Base-by-base conservation (phyloP, 78 protist species). In the Dictyostelium discoideum region DNA sequence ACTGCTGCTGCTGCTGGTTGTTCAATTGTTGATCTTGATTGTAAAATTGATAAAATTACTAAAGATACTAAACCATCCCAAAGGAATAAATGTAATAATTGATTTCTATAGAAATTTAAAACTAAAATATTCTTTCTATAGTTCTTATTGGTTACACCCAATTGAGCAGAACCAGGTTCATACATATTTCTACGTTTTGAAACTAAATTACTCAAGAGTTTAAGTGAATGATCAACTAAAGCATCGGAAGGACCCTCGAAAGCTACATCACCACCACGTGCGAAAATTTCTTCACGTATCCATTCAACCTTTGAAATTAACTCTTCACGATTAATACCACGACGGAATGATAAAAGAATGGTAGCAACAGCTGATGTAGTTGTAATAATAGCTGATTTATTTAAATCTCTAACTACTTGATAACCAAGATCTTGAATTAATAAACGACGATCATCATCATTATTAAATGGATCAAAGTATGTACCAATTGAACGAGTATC, bases 171-270 rank as follows among this genome's bases (percentile, higher is more conserved):
- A 57, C 93, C 86, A 72, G 96, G 96, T 42, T 87, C 93, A 78
- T 93, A 84, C 92, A 95, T 87, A 63, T 95, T 89, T 78, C 92
- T 87, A 26, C 92, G 40, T 82, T 85, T 84, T 26, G 86, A 7
- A 72, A 95, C 85, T 16, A 87, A 24, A 84, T 95, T 95, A 84
- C 82, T 54, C 26, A 95, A 14, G 20, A 90, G 85, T 46, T 80
- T 83, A 3, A 95, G 46, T 3, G 95, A 85, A 54, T 95, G 93
- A 24, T 83, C 92, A 2, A 87, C 94, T 0, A 95, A 6, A 2
- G 87, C 92, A 79, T 95, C 92, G 5, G 97, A 89, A 20, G 93
- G 93, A 74, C 94, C 97, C 32, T 89, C 97, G 39, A 87, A 87
- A 4, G 94, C 97, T n/a, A 95, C 96, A 74, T 92, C 92, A 48